phyloP scores from a whole-genome alignment of 2,329 filamentous ascomycete species.

The Zymoseptoria brevis region DNA sequence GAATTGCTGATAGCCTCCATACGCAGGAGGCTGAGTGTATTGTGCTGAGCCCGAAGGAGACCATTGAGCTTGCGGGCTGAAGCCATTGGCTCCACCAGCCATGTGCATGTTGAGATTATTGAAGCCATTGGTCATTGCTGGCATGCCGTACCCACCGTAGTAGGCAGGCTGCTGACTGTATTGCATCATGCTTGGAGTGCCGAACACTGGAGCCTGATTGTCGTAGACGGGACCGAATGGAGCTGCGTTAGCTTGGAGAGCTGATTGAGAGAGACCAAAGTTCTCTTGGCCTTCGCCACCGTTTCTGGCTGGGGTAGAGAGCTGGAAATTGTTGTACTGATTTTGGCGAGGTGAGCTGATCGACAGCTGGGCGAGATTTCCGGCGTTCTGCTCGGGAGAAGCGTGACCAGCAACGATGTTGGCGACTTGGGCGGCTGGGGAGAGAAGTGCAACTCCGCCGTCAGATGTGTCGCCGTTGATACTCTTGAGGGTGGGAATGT shows the following conservation, averaged over 20 bases:
- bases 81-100: constrained; percentile 28
- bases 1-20: constrained; percentile 47
- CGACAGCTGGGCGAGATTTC: constrained; percentile 66
- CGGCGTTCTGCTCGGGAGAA: constrained; percentile 50
- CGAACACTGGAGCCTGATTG: constrained; percentile 30
- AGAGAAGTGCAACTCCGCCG: constrained; percentile 20
- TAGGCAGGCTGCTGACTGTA: constrained; percentile 32
- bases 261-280: constrained; percentile 59
- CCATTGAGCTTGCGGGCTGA: constrained; percentile 7
- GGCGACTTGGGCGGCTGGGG: constrained; percentile 19
- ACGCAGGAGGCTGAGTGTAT: constrained; percentile 41
- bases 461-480: constrained; percentile 49
- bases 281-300: constrained; percentile 41
- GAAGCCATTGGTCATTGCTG: constrained; percentile 61
- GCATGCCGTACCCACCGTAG: constrained; percentile 45
- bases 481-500: constrained; percentile 77
- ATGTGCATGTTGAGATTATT: constrained; percentile 51
- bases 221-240: constrained; percentile 59
- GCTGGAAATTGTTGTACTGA: constrained; percentile 56
- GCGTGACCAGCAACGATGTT: constrained; percentile 22
- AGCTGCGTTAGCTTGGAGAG: constrained; percentile 69
- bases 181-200: constrained; percentile 22
- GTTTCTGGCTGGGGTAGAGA: constrained; percentile 21
- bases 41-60: constrained; percentile 27
- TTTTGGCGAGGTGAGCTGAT: constrained; percentile 55